Conservation (phyloP, 2,329 filamentous ascomycete species). For the Stenocarpella maydis region DNA sequence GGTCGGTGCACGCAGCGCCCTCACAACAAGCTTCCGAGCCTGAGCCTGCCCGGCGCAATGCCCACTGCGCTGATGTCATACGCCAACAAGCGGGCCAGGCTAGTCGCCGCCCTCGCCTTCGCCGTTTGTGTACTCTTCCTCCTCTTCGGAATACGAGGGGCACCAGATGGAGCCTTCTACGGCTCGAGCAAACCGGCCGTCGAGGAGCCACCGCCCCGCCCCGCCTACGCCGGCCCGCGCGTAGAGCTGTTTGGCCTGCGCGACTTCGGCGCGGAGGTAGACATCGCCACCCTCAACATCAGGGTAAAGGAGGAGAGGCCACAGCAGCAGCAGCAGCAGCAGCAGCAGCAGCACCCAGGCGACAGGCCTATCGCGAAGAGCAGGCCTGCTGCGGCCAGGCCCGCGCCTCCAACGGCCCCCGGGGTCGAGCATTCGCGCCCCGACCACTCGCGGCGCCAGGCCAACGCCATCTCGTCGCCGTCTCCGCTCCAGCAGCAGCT, state of each 20-base stretch:
- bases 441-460: not conserved
- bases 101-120: constrained; percentile 27
- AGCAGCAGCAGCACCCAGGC: not conserved
- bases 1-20: constrained; percentile 15
- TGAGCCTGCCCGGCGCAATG: constrained; percentile 25
- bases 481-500: constrained; percentile 33
- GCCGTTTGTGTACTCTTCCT: constrained; percentile 27
- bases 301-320: constrained; percentile 27
- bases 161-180: constrained; percentile 17
- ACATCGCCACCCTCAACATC: constrained; percentile 31
- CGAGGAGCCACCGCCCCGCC: constrained; percentile 3
- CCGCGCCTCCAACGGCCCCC: not conserved
- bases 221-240: constrained; percentile 26
- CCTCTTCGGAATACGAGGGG: constrained; percentile 19
- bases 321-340: not conserved
- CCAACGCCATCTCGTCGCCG: constrained; percentile 6
- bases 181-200: not conserved
- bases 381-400: not conserved
- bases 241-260: constrained; percentile 33
- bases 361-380: not conserved
- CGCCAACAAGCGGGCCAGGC: constrained; percentile 27
- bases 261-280: constrained; percentile 29
- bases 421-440: not conserved
- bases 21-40: constrained; percentile 9
- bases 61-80: constrained; percentile 30